phyloP scores from a whole-genome alignment of 192 early-diverging fungal species.

The Umbelopsis vinacea region DNA sequence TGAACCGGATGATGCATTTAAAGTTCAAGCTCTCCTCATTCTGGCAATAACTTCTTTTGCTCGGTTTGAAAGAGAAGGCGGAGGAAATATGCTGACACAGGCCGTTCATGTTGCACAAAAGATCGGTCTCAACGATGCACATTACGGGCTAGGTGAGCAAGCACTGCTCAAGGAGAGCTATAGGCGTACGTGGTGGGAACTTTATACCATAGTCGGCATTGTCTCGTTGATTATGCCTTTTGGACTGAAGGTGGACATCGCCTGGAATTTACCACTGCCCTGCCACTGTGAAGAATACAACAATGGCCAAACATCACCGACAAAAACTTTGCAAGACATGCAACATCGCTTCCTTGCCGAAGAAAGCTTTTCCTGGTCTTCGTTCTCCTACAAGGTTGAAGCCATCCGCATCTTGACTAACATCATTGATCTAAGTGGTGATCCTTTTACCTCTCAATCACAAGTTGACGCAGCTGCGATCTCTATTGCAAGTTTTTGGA shows the following conservation, averaged over 20 bases:
- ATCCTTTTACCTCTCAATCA: background rate
- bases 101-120: background rate
- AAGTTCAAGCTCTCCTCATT: conserved; percentile 10
- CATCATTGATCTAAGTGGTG: background rate
- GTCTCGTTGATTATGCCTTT: background rate
- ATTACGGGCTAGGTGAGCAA: background rate
- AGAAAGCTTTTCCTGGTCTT: conserved; percentile 2
- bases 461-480: conserved; percentile 1
- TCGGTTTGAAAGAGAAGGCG: conserved; percentile 10
- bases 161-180: background rate
- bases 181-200: conserved; percentile 12
- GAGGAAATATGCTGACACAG: background rate
- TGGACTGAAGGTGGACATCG: background rate
- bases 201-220: background rate
- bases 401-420: background rate
- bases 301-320: background rate
- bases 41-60: background rate
- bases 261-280: background rate
- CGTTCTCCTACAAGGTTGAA: conserved; percentile 6
- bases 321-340: conserved; percentile 11
- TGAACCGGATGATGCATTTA: background rate
- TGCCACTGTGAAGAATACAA: conserved; percentile 14
- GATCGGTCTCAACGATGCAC: conserved; percentile 2
- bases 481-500: background rate
- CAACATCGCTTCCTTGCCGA: background rate